Base-by-base conservation (phyloP, 805 yeast species). In the Monosporozyma aquatica region DNA sequence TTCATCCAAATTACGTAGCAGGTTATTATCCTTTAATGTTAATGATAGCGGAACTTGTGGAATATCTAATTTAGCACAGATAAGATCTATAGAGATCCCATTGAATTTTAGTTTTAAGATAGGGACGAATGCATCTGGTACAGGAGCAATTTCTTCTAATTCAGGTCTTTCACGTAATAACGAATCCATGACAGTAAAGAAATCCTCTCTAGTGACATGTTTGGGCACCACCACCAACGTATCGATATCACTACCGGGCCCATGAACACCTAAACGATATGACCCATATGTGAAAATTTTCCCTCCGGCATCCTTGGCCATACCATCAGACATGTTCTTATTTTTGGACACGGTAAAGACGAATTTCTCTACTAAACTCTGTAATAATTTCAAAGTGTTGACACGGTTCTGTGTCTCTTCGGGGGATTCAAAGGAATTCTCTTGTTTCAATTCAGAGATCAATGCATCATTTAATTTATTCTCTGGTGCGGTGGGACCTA, bases 201-300 rank as follows among this genome's bases (percentile, higher is more conserved):
- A 92, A 62, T 89, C 92, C 21, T 84, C 92, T 49, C 96, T 74
- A 1, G 84, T 72, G 11, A 92, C 95, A 62, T 92, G 97, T 54
- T 90, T 92, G 1, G 98, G 98, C 14, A 86, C 97, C 22, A 90
- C 97, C n/a, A 92, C 85, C 37, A 92, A 67, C 0, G 97, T 85
- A 69, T 92, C 98, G 47, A 92, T 90, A 80, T 92, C 98, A 0
- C 95, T 83, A 1, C 98, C 97, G 0, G 97, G 97, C 0, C 97
- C 97, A 65, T 89, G 87, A 11, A 92, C 98, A 4, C 98, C 98
- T 35, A 92, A 66, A 48, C 96, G 71, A 56, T 89, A 92, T 1
- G 97, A 87, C 1, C 98, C 98, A 66, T 75, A 92, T 0, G 97
- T 87, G 60, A 89, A 92, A n/a, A 92, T 78, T 61, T 92, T 92